phyloP scores from a whole-genome alignment of 805 yeast genomes.

The Barnettozyma vustinii region DNA sequence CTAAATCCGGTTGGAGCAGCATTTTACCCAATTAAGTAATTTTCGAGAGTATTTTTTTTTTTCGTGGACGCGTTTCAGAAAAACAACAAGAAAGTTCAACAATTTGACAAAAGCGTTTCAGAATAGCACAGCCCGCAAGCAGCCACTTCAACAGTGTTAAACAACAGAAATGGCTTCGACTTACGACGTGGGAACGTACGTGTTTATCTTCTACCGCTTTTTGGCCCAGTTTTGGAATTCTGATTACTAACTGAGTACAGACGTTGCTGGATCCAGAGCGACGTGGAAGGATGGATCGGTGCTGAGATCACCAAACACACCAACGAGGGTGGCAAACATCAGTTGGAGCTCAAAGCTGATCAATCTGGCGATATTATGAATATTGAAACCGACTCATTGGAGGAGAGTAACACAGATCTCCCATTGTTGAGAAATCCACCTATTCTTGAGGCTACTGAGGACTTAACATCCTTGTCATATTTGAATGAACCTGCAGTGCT shows the following conservation, averaged over 20 bases:
- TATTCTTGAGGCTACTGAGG: slow-evolving; percentile 88
- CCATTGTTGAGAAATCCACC: slow-evolving; percentile 91
- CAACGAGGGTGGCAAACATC: slow-evolving; percentile 38
- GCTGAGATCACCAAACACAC: slow-evolving; percentile 50
- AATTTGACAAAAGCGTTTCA: not conserved
- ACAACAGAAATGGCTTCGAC: slow-evolving; percentile 31
- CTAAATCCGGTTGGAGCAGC: not conserved
- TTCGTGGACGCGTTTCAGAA: not conserved
- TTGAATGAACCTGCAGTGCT: slow-evolving; percentile 94
- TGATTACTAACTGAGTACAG: slow-evolving; percentile 32
- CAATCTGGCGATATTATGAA: slow-evolving; percentile 39
- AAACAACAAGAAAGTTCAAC: not conserved
- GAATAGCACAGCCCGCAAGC: slow-evolving; percentile 2
- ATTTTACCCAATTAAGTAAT: not conserved
- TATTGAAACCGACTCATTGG: slow-evolving; percentile 39
- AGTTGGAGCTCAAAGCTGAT: slow-evolving; percentile 49
- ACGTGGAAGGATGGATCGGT: slow-evolving; percentile 66
- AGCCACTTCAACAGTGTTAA: not conserved
- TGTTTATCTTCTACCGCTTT: slow-evolving; percentile 8
- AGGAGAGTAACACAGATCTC: slow-evolving; percentile 36
- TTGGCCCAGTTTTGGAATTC: not conserved
- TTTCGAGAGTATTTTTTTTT: slow-evolving; percentile 2
- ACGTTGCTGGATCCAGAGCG: slow-evolving; percentile 76
- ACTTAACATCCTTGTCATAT: slow-evolving; percentile 85
- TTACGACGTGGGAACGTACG: slow-evolving; percentile 52